Base-by-base conservation (phyloP, 306 rosid species). In the Dalbergia oliveri region DNA sequence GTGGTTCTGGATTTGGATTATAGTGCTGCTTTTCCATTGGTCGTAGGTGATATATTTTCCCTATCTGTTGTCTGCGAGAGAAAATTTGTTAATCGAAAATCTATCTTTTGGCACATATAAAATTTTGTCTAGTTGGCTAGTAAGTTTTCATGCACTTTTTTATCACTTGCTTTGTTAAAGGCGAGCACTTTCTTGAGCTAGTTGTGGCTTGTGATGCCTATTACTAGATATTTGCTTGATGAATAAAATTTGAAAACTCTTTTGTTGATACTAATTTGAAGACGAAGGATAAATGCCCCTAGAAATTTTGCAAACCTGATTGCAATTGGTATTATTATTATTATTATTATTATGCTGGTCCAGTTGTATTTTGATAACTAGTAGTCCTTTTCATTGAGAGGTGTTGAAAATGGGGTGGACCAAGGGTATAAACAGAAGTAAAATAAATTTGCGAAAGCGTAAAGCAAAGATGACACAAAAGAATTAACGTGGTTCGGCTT, bases 11-110 rank as follows among this genome's bases (percentile, higher is more conserved):
- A 63, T 65, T 81, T 64, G 53, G 47, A 79, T 50, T 26, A n/a
- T 65, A 21, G 19, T 51, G 51, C 21, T 66, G 19, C 12, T 69
- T 77, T 73, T 73, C 68, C 72, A 57, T 79, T 66, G 63, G 37
- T 88, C 51, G n/a, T 50, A 6, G 76, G 39, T 53, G 69, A 60
- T 65, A 45, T 39, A 33, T 58, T 65, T 69, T 77, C 16, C 66
- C 49, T 64, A 12, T 68, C 41, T 68, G 18, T 51, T 82, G 50
- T 71, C 14, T 53, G 53, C 5, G 41, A 60, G 43, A 66, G 72
- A 16, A 45, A 19, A 9, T 71, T 26, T 26, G 31, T 80, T 49
- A 39, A 75, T 64, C 49, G 9, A 39, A 56, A 59, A 13, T 75
- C 60, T 75, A 53, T 66, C 71, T 61, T 69, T 69, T 63, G 60